phyloP scores from a whole-genome alignment of 2,329 filamentous ascomycete species.

The Colletotrichum karsti region DNA sequence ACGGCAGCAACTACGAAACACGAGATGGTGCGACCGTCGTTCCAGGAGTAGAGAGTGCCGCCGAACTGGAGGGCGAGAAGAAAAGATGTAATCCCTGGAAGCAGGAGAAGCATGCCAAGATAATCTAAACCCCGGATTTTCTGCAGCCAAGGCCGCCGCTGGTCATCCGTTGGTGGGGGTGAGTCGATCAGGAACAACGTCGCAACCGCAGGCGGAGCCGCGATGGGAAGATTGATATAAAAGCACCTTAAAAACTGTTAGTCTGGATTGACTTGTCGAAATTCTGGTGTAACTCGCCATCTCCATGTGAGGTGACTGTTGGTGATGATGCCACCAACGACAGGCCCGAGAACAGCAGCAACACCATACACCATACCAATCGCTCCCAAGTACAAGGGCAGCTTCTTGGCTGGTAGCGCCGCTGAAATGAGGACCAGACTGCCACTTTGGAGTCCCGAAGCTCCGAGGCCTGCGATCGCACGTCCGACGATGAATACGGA shows the following conservation, averaged over 20 bases:
- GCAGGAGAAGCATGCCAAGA: slow-evolving; percentile 31
- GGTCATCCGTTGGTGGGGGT: slow-evolving; percentile 16
- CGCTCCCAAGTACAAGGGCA: slow-evolving; percentile 5
- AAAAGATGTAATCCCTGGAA: slow-evolving; percentile 43
- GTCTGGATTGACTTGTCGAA: no score
- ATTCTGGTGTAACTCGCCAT: not conserved
- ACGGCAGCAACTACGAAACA: slow-evolving; percentile 36
- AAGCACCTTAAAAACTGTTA: slow-evolving; percentile 27
- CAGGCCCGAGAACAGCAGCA: slow-evolving; percentile 11
- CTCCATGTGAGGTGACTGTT: slow-evolving; percentile 16
- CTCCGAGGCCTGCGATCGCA: slow-evolving; percentile 44
- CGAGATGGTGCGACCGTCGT: slow-evolving; percentile 38
- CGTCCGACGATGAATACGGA: slow-evolving; percentile 45
- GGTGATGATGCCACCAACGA: slow-evolving; percentile 29
- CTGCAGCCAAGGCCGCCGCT: slow-evolving; percentile 23
- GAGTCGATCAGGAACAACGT: slow-evolving; percentile 35
- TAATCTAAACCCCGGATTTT: slow-evolving; percentile 30
- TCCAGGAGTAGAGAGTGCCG: slow-evolving; percentile 42
- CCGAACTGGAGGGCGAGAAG: slow-evolving; percentile 55
- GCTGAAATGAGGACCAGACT: slow-evolving; percentile 21
- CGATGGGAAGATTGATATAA: slow-evolving; percentile 40
- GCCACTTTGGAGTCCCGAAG: slow-evolving; percentile 34
- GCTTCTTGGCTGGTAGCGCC: slow-evolving; percentile 6
- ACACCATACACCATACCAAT: slow-evolving; percentile 23
- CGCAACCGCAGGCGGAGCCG: slow-evolving; percentile 32